Conservation (phyloP, 805 yeast species). For the Wickerhamiella occidentalis region DNA sequence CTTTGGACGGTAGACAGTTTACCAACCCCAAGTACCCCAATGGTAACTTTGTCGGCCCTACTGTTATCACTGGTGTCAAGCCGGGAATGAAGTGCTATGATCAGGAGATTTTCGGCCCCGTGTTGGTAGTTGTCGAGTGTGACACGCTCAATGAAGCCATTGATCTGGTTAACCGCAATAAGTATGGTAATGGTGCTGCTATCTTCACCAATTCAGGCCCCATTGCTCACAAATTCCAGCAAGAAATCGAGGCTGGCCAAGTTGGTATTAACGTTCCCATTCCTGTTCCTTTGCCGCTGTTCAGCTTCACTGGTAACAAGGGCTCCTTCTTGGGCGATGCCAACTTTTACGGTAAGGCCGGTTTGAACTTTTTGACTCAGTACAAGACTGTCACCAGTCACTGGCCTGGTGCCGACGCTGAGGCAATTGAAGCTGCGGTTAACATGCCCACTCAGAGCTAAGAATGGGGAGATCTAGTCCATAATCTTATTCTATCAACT, state of each 20-base stretch:
- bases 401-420: slow-evolving; percentile 47
- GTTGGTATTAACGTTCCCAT: slow-evolving; percentile 70
- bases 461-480: too few species aligned
- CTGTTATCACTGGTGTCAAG: slow-evolving; percentile 47
- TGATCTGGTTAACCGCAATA: slow-evolving; percentile 45
- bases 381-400: slow-evolving; percentile 61
- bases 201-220: slow-evolving; percentile 60
- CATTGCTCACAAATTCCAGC: slow-evolving; percentile 57
- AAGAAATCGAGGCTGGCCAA: slow-evolving; percentile 59
- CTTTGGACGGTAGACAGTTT: slow-evolving; percentile 51
- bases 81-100: slow-evolving; percentile 64
- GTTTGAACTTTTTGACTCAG: slow-evolving; percentile 57
- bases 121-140: slow-evolving; percentile 47
- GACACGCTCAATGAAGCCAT: slow-evolving; percentile 61
- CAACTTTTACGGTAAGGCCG: slow-evolving; percentile 71
- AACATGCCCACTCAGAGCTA: slow-evolving; percentile 53
- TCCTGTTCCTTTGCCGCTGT: slow-evolving; percentile 74
- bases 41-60: slow-evolving; percentile 66
- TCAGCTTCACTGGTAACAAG: slow-evolving; percentile 66
- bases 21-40: slow-evolving; percentile 38
- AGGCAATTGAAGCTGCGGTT: slow-evolving; percentile 42
- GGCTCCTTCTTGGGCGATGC: slow-evolving; percentile 67
- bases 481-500: too few species aligned
- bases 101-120: slow-evolving; percentile 70
- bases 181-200: slow-evolving; percentile 62